Conservation (phyloP, 129 eudicot species). For the Oenanthe sinensis region DNA sequence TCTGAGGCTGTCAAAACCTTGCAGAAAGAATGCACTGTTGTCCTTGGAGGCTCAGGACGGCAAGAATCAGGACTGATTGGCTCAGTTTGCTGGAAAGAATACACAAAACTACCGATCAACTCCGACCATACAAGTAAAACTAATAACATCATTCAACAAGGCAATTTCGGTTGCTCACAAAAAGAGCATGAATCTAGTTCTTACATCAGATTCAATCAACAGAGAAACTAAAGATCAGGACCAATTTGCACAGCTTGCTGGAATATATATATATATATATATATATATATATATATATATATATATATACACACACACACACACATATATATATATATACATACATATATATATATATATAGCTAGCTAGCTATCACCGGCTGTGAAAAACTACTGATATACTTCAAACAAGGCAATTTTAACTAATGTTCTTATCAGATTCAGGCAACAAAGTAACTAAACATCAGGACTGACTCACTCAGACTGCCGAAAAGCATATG, state of each 20-base stretch:
- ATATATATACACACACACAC: too few species aligned
- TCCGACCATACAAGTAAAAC: neutral
- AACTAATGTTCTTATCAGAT: neutral
- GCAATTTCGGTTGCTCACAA: neutral
- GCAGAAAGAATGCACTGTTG: constrained; percentile 70
- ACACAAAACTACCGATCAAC: neutral
- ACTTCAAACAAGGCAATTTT: neutral
- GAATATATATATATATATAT: neutral
- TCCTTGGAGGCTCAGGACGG: constrained; percentile 48
- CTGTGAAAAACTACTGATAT: neutral
- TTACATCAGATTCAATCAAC: neutral
- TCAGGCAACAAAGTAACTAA: neutral
- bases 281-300: too few species aligned
- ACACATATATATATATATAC: too few species aligned
- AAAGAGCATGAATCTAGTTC: neutral
- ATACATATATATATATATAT: too few species aligned
- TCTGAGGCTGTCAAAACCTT: constrained; percentile 92
- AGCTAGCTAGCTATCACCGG: neutral
- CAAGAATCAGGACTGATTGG: constrained; percentile 48
- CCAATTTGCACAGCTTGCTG: neutral
- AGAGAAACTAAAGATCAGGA: neutral
- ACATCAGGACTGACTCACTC: constrained; percentile 61
- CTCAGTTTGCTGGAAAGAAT: constrained; percentile 56
- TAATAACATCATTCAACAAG: neutral
- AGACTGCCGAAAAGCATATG: constrained; percentile 39